Conservation (phyloP, 1,284 basidiomycete genomes). For the Sanguinoderma infundibulare region DNA sequence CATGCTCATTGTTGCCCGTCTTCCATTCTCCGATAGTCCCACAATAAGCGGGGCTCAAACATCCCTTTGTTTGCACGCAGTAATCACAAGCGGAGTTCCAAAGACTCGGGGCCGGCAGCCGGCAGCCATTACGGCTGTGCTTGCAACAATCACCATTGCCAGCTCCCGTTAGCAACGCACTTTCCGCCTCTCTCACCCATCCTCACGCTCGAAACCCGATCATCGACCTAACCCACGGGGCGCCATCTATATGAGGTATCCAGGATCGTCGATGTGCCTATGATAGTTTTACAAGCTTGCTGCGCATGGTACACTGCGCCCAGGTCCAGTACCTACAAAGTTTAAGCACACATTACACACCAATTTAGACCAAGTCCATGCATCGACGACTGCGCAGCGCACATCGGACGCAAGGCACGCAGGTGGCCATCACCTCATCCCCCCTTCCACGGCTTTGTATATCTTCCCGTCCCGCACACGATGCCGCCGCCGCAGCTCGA, state of each 20-base stretch:
- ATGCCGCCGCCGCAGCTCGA: conserved; percentile 49
- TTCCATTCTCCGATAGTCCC: conserved; percentile 4
- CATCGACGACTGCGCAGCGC: neutral
- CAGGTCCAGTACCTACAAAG: too few species aligned
- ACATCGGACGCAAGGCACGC: neutral
- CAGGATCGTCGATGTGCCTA: neutral
- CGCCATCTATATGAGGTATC: neutral
- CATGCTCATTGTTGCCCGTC: conserved; percentile 16
- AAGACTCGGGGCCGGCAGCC: conserved; percentile 5
- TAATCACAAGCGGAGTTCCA: conserved; percentile 10
- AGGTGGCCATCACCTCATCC: conserved; percentile 44
- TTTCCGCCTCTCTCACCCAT: conserved; percentile 7
- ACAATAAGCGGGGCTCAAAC: conserved; percentile 6
- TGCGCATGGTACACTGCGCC: neutral
- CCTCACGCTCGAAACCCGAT: conserved; percentile 14
- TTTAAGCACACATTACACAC: too few species aligned
- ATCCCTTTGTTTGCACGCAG: neutral
- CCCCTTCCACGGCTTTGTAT: conserved; percentile 77
- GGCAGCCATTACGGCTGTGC: neutral
- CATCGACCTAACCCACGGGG: conserved; percentile 18
- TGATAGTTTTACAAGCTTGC: neutral
- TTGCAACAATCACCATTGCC: conserved; percentile 22
- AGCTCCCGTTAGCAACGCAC: conserved; percentile 24
- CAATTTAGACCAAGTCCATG: too few species aligned
- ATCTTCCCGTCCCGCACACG: conserved; percentile 62